Conservation (phyloP, 805 yeast species). For the Kluyveromyces dobzhanskii region DNA sequence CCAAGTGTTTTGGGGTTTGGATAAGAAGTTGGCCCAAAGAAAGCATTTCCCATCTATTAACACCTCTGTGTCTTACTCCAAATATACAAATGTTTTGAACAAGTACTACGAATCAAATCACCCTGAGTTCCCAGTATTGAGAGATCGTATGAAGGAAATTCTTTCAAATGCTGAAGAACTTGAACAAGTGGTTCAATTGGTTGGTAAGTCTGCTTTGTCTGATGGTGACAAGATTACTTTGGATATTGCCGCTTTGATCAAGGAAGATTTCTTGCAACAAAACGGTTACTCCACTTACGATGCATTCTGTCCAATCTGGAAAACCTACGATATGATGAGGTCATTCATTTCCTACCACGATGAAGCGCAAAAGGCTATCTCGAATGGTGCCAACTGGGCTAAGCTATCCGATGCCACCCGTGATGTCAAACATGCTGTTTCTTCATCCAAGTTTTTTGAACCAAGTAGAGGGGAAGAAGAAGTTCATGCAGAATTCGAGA, state of each 20-base stretch:
- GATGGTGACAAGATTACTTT: slow-evolving; percentile 95
- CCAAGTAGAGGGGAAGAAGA: slow-evolving; percentile 86
- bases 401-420: slow-evolving; percentile 82
- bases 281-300: slow-evolving; percentile 98
- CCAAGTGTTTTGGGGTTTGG: slow-evolving; percentile 99
- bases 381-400: slow-evolving; percentile 91
- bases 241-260: slow-evolving; percentile 84
- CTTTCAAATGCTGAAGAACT: slow-evolving; percentile 95
- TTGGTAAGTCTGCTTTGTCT: slow-evolving; percentile 95
- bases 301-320: slow-evolving; percentile 99
- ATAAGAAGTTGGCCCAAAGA: slow-evolving; percentile 97
- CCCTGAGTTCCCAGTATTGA: slow-evolving; percentile 84
- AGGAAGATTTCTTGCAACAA: slow-evolving; percentile 98
- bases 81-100: slow-evolving; percentile 81
- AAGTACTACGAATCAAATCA: slow-evolving; percentile 78
- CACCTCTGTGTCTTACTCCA: slow-evolving; percentile 93
- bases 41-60: slow-evolving; percentile 99
- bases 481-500: slow-evolving; percentile 68
- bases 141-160: slow-evolving; percentile 90
- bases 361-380: slow-evolving; percentile 95
- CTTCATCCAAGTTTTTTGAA: slow-evolving; percentile 92
- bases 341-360: slow-evolving; percentile 85
- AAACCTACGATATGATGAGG: slow-evolving; percentile 97
- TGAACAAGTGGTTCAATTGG: slow-evolving; percentile 98
- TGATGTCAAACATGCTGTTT: slow-evolving; percentile 87